phyloP scores from a whole-genome alignment of 1,284 basidiomycete genomes.

The Stereum hirsutum region DNA sequence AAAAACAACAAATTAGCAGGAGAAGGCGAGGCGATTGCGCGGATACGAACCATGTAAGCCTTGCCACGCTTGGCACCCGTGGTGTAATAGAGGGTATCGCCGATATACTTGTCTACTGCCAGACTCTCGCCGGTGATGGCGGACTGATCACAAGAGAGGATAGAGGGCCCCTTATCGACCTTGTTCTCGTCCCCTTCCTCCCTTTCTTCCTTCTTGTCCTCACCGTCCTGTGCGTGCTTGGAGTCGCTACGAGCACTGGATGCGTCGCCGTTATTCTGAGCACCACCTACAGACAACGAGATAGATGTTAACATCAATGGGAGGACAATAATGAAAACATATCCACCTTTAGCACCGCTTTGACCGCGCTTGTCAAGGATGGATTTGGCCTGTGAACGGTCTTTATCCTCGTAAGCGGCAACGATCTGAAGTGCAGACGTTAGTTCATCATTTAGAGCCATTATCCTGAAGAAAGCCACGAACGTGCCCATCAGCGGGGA shows the following conservation, averaged over 20 bases:
- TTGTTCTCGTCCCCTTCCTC: conserved; percentile 10
- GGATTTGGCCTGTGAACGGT: conserved; percentile 22
- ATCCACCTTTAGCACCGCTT: conserved; percentile 1
- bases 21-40: too few species aligned
- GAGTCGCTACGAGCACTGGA: neutral
- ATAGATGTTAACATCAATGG: too few species aligned
- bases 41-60: conserved; percentile 13
- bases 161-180: conserved; percentile 32
- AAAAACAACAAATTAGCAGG: too few species aligned
- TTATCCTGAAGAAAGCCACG: too few species aligned
- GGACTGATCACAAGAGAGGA: conserved; percentile 37
- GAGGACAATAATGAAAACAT: too few species aligned
- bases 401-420: conserved; percentile 32
- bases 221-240: neutral
- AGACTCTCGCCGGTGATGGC: conserved; percentile 47
- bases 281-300: too few species aligned
- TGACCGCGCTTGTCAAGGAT: conserved; percentile 10
- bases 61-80: conserved; percentile 41
- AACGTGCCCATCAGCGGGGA: conserved; percentile 38
- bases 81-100: conserved; percentile 34
- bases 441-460: too few species aligned
- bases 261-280: too few species aligned
- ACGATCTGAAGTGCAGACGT: conserved; percentile 28
- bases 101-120: conserved; percentile 39
- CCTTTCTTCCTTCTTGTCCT: conserved; percentile 8